Evolutionary conservation across 177 flowering plant genomes (phyloP), one percentile per base, ranked within the genome.

Genomic region (Vitis hybrid): DNA sequence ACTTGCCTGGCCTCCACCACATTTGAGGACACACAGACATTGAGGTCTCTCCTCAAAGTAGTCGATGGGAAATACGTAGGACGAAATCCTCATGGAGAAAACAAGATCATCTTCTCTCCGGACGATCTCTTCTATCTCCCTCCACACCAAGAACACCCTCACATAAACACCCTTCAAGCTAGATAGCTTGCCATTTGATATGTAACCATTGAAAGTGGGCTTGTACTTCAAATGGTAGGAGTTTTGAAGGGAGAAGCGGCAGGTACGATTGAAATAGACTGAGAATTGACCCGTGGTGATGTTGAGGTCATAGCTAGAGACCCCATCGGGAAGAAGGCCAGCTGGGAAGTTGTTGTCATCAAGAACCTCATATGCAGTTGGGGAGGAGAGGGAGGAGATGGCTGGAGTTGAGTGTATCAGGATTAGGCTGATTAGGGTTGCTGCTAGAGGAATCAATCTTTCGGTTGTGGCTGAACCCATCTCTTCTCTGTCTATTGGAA

Each of bases 1-100:
- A 48, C 66, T 53, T 29, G 22, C 10, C 18, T 26, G 29, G 29
- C 29, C 51, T 14, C 22, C 49, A 50, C 48, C 48, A 59, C 85
- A 82, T 66, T 77, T 64, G 73, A 80, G 68, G 10, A 83, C 80
- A 67, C 86, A 83, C 64, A 80, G 82, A 71, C 86, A 83, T 64
- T 73, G 83, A 51, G 84, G 82, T 9, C 74, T 51, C 72, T 71
- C 82, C 50, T 67, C 71, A 62, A 83, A 83, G 45, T 83, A 78
- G 62, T 70, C 79, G n/a, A 83, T 22, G 1, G 80, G 70, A 64
- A 83, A 80, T 13, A 60, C 78, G 51, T 83, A 83, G 19, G 79
- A 73, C 2, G 80, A 75, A 52, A 80, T 72, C 65, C 84, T 84
- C 6, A 83, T 82, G 1, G 82, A 78, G 75, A 83, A 83, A 3